phyloP scores from a whole-genome alignment of 2,329 filamentous ascomycete species.

The Emmonsiellopsis sp. region DNA sequence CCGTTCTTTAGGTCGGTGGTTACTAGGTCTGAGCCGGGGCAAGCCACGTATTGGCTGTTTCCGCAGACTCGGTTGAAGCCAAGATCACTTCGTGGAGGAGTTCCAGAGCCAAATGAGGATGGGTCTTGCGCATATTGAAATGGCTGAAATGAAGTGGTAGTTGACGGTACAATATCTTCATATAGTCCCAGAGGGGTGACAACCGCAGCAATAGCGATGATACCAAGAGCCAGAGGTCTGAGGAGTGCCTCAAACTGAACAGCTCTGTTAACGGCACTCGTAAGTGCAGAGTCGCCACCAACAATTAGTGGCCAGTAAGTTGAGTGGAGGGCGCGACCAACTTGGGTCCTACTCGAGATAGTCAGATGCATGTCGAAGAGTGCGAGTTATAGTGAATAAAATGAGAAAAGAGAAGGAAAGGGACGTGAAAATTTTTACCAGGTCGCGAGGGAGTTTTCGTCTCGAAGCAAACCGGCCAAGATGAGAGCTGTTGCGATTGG shows the following conservation, averaged over 20 bases:
- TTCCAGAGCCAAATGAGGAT: slow-evolving; percentile 32
- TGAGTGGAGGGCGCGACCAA: slow-evolving; percentile 28
- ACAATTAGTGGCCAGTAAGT: slow-evolving; percentile 38
- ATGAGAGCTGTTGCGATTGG: slow-evolving; percentile 29
- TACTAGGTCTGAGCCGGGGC: slow-evolving; percentile 17
- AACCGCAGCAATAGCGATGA: slow-evolving; percentile 38
- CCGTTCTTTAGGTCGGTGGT: slow-evolving; percentile 17
- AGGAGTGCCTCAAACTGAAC: slow-evolving; percentile 19
- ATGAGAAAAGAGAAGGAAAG: not conserved
- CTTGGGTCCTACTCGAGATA: slow-evolving; percentile 23
- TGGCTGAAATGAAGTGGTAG: slow-evolving; percentile 8
- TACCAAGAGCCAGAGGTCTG: slow-evolving; percentile 19
- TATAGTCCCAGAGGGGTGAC: slow-evolving; percentile 41
- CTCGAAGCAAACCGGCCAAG: slow-evolving; percentile 26
- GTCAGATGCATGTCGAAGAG: not conserved
- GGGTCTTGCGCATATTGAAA: slow-evolving; percentile 34
- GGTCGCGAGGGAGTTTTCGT: slow-evolving; percentile 26
- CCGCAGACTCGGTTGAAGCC: slow-evolving; percentile 28
- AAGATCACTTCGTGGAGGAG: slow-evolving; percentile 24
- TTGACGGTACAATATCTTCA: slow-evolving; percentile 24
- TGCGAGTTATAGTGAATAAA: too few species aligned
- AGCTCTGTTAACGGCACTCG: slow-evolving; percentile 21
- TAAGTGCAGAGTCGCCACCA: slow-evolving; percentile 27
- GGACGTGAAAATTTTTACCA: slow-evolving; percentile 5
- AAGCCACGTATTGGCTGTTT: slow-evolving; percentile 9